Base-by-base conservation (phyloP, 2,329 filamentous ascomycete genomes). In the Chrysoporthe deuterocubensis region DNA sequence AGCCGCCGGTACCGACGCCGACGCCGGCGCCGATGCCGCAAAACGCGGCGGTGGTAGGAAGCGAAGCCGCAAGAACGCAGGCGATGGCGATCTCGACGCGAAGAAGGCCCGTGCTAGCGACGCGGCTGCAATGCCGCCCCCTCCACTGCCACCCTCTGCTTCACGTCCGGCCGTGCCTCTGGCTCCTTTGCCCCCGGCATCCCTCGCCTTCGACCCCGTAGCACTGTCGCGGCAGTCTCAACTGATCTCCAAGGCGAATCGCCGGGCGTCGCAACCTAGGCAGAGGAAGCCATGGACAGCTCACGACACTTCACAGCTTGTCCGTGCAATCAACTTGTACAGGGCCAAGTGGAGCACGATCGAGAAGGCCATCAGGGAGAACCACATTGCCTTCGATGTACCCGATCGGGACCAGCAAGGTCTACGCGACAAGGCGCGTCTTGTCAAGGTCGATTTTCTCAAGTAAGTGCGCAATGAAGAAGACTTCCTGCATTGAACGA, bases 361-460 rank as follows among this genome's bases (percentile, higher is more conserved):
- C 62, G 77, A 78, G 63, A 73, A 73, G 57, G 72, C 71, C 14
- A 73, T 74, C 67, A 72, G 69, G 37, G 52, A 72, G 5, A 75
- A 79, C 40, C 72, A 72, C 0, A 43, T 78, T 21, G 67, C 66
- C 1, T 86, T 86, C 65, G 77, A 84, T 56, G 68, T 68, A 3
- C 71, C 76, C 18, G 73, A 74, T 1, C 83, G 85, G 62, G 81
- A 83, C 71, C 85, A 87, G 76, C 85, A 87, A 74, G 83, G 84
- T 4, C 80, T 85, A 67, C 84, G 86, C 7, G 86, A 88, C 78
- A 85, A 84, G 75, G 86, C 86, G n/a, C 82, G 86, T 62, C 82
- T 86, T 66, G 71, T 87, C 65, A 88, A 88, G 77, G 83, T 85
- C 46, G 81, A 84, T 43, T 79, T 84, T 58, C 77, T 88, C 18